Conservation (phyloP, 2,329 filamentous ascomycete species). For the Aspergillus japonicus region DNA sequence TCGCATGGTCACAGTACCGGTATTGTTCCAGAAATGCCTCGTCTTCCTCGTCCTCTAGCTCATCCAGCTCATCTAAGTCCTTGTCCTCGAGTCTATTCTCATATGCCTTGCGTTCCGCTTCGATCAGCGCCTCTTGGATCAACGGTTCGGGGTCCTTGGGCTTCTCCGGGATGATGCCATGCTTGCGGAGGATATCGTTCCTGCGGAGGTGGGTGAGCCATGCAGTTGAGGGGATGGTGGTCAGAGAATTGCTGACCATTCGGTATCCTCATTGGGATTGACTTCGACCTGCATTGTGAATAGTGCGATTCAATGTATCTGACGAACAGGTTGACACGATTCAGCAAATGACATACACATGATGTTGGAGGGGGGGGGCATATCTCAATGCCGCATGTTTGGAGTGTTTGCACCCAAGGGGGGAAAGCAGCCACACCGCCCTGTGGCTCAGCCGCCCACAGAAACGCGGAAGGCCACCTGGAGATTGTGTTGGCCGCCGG, state of each 20-base stretch:
- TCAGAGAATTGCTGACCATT: constrained; percentile 64
- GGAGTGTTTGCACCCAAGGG: constrained; percentile 33
- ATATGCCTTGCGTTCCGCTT: constrained; percentile 79
- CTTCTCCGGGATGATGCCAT: constrained; percentile 97
- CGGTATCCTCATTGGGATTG: constrained; percentile 93
- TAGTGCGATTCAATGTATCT: background rate
- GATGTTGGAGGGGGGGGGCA: background rate
- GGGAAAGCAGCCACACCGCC: constrained; percentile 14
- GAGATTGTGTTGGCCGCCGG: constrained; percentile 26
- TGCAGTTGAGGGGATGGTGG: constrained; percentile 8
- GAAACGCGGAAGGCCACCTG: constrained; percentile 42
- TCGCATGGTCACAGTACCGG: constrained; percentile 46
- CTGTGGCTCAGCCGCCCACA: constrained; percentile 30
- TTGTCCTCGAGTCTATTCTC: constrained; percentile 94
- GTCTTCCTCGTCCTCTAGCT: constrained; percentile 93
- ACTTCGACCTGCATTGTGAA: constrained; percentile 70
- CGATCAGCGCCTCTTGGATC: constrained; percentile 88
- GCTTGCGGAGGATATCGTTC: constrained; percentile 97
- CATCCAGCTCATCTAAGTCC: constrained; percentile 88
- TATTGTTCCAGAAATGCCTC: constrained; percentile 88
- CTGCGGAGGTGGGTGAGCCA: constrained; percentile 48
- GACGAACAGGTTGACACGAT: background rate
- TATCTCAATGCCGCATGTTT: constrained; percentile 36
- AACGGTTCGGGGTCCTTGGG: constrained; percentile 91
- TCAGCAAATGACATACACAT: background rate